These are phyloP conservation scores for Myriosclerotinia duriaeana DNA, from an alignment of 2,329 filamentous ascomycete species.

Conservation along the genomic window DNA sequence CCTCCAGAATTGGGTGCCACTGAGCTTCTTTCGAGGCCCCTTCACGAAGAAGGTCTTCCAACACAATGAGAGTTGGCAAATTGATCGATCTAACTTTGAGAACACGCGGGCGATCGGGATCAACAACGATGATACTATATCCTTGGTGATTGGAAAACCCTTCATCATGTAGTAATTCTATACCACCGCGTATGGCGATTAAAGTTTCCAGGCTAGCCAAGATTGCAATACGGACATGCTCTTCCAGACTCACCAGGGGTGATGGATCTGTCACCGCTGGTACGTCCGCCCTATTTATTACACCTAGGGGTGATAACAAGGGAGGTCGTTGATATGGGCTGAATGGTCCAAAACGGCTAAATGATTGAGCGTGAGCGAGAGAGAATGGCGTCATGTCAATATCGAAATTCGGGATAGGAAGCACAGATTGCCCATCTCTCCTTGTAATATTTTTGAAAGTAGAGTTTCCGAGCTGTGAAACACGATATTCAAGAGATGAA, in stretches of 20 bases:
- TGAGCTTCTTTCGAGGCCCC: not conserved
- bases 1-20: not conserved
- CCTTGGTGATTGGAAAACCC: not conserved
- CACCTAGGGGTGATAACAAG: not conserved
- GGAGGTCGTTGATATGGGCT: not conserved
- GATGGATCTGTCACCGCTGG: too few relatives aligned
- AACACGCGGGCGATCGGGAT: not conserved
- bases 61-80: not conserved
- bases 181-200: not conserved
- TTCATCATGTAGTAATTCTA: not conserved
- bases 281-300: too few relatives aligned
- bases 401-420: not conserved
- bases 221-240: not conserved
- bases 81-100: not conserved
- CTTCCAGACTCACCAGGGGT: not conserved
- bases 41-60: not conserved
- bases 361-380: not conserved
- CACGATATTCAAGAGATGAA: not conserved
- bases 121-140: conserved; percentile 2
- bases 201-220: not conserved
- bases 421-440: not conserved
- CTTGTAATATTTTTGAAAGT: not conserved
- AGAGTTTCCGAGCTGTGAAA: not conserved
- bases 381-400: not conserved
- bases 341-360: not conserved